Conservation (phyloP, 179 eudicot genomes). For the Monotropa hypopitys region DNA sequence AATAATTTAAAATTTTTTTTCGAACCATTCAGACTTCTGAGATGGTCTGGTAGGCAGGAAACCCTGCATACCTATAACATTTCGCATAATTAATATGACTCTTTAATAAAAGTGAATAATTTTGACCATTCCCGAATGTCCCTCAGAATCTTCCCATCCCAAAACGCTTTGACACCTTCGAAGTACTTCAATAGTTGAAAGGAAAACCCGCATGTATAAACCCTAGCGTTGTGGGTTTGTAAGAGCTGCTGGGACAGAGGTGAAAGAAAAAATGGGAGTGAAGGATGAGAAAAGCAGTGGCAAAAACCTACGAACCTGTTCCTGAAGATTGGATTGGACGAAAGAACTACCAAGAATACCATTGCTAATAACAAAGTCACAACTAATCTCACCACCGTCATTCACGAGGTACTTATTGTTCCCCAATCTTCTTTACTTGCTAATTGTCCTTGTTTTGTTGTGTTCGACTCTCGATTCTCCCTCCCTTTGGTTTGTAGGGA, state of each 20-base stretch:
- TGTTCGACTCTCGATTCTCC: not conserved
- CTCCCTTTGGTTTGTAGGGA: not conserved
- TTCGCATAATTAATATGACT: too few species aligned
- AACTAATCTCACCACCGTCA: slow-evolving; percentile 57
- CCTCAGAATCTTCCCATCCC: too few species aligned
- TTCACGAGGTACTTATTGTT: slow-evolving; percentile 57
- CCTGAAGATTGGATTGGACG: slow-evolving; percentile 60
- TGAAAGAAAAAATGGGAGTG: slow-evolving; percentile 13
- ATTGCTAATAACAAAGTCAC: slow-evolving; percentile 79
- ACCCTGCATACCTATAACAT: too few species aligned
- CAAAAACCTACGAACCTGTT: slow-evolving; percentile 37
- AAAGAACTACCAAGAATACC: slow-evolving; percentile 66
- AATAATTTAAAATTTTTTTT: too few species aligned
- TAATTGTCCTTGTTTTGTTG: not conserved
- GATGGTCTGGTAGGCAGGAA: too few species aligned
- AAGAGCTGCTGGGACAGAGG: not conserved
- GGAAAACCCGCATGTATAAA: too few species aligned
- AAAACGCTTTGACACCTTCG: too few species aligned
- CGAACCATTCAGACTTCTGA: too few species aligned
- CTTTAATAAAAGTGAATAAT: too few species aligned
- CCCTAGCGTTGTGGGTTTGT: not conserved
- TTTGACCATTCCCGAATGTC: too few species aligned
- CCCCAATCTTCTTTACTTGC: not conserved
- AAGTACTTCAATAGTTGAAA: too few species aligned
- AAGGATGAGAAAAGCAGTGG: slow-evolving; percentile 4